A percentile compares a stretch with the other conserved stretches of the same genome.
Conservation (phyloP, 164 flowering plant species). For the Tetrastigma voinierianum region DNA sequence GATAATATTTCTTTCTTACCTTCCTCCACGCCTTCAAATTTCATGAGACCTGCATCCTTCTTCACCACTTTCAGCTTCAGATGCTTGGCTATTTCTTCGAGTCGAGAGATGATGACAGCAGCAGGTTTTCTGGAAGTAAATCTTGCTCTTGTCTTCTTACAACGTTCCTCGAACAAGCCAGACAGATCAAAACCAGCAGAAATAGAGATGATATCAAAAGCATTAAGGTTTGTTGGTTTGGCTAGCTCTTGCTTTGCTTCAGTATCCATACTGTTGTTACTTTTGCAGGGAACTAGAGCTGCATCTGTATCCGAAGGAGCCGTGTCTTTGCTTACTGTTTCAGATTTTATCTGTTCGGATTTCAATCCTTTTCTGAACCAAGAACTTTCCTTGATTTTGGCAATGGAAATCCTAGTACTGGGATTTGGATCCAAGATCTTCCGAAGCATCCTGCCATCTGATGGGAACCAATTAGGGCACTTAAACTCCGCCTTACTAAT, state of each 20-base stretch:
- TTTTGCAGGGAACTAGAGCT: conserved; percentile 14
- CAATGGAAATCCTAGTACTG: conserved; percentile 51
- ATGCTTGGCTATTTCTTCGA: conserved; percentile 54
- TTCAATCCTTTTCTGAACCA: conserved; percentile 63
- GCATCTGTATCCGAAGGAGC: conserved; percentile 18
- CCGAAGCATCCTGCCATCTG: conserved; percentile 51
- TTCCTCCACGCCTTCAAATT: conserved; percentile 48
- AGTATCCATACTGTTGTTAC: conserved; percentile 3
- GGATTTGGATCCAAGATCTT: conserved; percentile 74
- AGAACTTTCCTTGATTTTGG: conserved; percentile 57
- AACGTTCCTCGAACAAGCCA: conserved; percentile 53
- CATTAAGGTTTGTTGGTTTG: conserved; percentile 54
- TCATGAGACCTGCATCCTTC: conserved; percentile 54
- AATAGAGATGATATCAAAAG: conserved; percentile 79
- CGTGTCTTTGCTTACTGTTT: conserved; percentile 18
- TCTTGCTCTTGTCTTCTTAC: conserved; percentile 40
- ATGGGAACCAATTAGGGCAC: conserved; percentile 65
- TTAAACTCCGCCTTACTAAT: conserved; percentile 68
- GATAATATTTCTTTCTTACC: conserved; percentile 68
- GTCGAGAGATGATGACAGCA: conserved; percentile 56
- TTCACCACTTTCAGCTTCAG: conserved; percentile 49
- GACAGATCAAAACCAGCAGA: conserved; percentile 80
- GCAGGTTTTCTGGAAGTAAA: conserved; percentile 62
- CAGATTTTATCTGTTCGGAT: conserved; percentile 15
- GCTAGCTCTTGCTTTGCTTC: conserved; percentile 31